Base-by-base conservation (phyloP, 2,329 filamentous ascomycete species). In the Colletotrichum agaves region DNA sequence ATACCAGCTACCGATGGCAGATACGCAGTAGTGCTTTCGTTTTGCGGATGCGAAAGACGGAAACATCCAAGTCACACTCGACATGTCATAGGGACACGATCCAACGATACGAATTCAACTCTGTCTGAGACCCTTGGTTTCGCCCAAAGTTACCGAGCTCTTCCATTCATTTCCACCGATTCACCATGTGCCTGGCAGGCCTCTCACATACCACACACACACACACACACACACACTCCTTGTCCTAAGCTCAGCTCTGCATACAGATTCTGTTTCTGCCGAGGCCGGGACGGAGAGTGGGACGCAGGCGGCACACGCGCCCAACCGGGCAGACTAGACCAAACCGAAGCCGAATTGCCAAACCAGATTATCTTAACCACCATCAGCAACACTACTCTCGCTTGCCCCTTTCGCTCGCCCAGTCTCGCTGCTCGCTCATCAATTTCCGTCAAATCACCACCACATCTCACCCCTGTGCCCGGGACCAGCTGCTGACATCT, bases 301-400 rank as follows among this genome's bases (percentile, higher is more conserved):
- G 47, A 41, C 44, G 49, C 63, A 57, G 66, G 66, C 66, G 66
- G 66, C 62, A 69, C 61, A 57, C 41, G 66, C 62, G 66, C 66
- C 27, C 27, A 27, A 27, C 27, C 27, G 8, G 27, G 8, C 27
- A 27, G 27, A 27, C 27, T 27, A 7, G 27, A 27, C 27, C 27
- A 27, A 7, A 8, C 27, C 6, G 27, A 37, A 60, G 64, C 55
- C 47, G 53, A 37, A 59, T 39, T 55, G 53, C n/a, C 64, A 64
- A 64, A 44, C 53, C 52, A 52, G 39, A 43, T 61, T 15, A 50
- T 10, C 44, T 33, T 27, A 27, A 52, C 21, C 33, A 61, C 35
- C 44, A 52, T 12, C 47, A 55, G 21, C 59, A 66, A 53, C 23
- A 50, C 47, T 15, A 35, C 46, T 43, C 17, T 21, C 10, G 35